Evolutionary conservation across 2,329 filamentous ascomycete species (phyloP).

Genomic region (Coniochaeta pulveracea): DNA sequence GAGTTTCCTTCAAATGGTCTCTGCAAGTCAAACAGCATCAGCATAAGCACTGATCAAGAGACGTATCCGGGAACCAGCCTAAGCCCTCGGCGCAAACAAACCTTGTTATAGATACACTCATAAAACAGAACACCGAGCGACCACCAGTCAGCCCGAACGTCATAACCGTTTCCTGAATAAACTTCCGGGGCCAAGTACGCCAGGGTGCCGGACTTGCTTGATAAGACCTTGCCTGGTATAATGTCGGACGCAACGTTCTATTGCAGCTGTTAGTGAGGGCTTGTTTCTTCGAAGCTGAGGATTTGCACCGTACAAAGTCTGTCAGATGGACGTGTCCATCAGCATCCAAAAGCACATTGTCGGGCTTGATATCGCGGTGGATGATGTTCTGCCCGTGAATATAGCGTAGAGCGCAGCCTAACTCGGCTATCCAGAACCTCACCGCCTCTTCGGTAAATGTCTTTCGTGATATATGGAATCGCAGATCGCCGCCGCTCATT

Average conservation of each 20-base stretch:
- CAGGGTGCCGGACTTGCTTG: slow-evolving; percentile 92
- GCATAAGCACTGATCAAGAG: neutral
- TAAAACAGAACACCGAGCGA: slow-evolving; percentile 97
- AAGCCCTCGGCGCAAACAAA: slow-evolving; percentile 24
- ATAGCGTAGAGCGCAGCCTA: slow-evolving; percentile 83
- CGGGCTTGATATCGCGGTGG: slow-evolving; percentile 83
- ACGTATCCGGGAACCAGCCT: neutral
- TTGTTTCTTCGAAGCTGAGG: slow-evolving; percentile 13
- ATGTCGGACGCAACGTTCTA: slow-evolving; percentile 96
- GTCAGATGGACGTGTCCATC: slow-evolving; percentile 94
- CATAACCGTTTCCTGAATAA: slow-evolving; percentile 82
- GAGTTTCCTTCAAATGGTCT: slow-evolving; percentile 87
- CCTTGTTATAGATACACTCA: slow-evolving; percentile 99
- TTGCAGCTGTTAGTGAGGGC: slow-evolving; percentile 5
- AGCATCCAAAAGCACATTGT: slow-evolving; percentile 79
- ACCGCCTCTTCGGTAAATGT: slow-evolving; percentile 97
- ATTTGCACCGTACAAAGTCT: slow-evolving; percentile 64
- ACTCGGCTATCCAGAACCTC: slow-evolving; percentile 90
- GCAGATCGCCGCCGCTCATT: slow-evolving; percentile 93
- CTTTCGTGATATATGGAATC: slow-evolving; percentile 96
- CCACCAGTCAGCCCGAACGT: slow-evolving; percentile 94
- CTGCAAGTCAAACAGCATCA: slow-evolving; percentile 34
- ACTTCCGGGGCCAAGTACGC: slow-evolving; percentile 95
- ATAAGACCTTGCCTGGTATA: slow-evolving; percentile 67
- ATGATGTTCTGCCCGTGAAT: slow-evolving; percentile 81